These are phyloP conservation scores for Stereocaulon alpinum DNA, from an alignment of 495 filamentous ascomycete species.

Conservation along the genomic window DNA sequence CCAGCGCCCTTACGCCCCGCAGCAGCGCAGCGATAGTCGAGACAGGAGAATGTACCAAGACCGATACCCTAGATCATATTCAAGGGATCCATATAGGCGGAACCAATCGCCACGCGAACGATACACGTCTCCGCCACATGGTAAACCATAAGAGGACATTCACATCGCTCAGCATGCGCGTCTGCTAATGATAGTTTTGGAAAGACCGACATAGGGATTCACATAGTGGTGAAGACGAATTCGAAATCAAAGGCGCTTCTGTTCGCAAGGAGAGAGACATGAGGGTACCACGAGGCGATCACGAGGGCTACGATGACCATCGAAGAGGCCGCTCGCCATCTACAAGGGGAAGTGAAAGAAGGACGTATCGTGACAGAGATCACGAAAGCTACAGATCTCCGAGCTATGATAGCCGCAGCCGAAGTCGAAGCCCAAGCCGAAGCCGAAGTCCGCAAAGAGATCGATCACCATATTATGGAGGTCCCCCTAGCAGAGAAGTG, in stretches of 20 bases:
- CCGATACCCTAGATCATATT: slow-evolving; percentile 27
- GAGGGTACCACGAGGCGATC: slow-evolving; percentile 17
- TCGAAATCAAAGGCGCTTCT: slow-evolving; percentile 12
- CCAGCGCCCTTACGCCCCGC: slow-evolving; percentile 21
- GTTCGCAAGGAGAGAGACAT: slow-evolving; percentile 16
- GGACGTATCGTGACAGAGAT: slow-evolving; percentile 45
- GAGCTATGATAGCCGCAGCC: slow-evolving; percentile 31
- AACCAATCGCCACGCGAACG: slow-evolving; percentile 18
- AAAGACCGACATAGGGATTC: slow-evolving; percentile 25
- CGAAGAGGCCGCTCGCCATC: slow-evolving; percentile 32
- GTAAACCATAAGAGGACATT: slow-evolving; percentile 23
- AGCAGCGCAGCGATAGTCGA: slow-evolving; percentile 27
- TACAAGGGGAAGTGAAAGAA: slow-evolving; percentile 29
- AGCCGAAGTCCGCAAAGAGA: slow-evolving; percentile 35
- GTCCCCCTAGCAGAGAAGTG: slow-evolving; percentile 45
- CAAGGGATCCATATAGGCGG: slow-evolving; percentile 30
- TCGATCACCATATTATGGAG: slow-evolving; percentile 36
- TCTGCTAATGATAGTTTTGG: slow-evolving; percentile 24
- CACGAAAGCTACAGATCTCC: slow-evolving; percentile 46
- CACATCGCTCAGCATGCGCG: slow-evolving; percentile 16
- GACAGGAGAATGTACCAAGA: slow-evolving; percentile 44
- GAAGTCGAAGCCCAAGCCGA: slow-evolving; percentile 33
- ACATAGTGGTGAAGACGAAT: slow-evolving; percentile 24
- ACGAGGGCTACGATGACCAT: slow-evolving; percentile 28
- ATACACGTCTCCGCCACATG: slow-evolving; percentile 21